Evolutionary conservation across 2,329 filamentous ascomycete species (phyloP), one percentile per base, ranked within the genome.

Genomic region (Cercospora nicotianae): DNA sequence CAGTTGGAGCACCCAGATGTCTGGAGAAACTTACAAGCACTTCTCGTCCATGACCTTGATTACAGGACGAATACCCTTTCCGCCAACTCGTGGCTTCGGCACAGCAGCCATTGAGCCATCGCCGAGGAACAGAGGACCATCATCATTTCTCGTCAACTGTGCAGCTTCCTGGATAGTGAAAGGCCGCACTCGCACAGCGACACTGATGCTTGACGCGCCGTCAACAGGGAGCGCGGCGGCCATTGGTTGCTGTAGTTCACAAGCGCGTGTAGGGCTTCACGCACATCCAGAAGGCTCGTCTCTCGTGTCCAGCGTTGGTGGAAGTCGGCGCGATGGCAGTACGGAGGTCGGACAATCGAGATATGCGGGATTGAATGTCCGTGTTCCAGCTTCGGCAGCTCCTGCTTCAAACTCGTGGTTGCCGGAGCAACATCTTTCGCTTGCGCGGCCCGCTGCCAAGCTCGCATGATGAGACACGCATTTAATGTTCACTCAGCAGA

Each of bases 41-140:
- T 92, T 91, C 78, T 97, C 94, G 77, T 99, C 96, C 63, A 99
- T 87, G 20, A 99, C 94, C 81, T 97, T 98, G 81, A 99, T 91
- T 63, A 99, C 93, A 1, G 92, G 90, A 75, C 94, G 87, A 66
- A 99, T 89, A 7, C 96, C 95, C 76, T 94, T 93, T 74, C 92
- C 89, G 69, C 90, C 88, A 33, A 97, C 86, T 77, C 94, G 96
- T 0, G 94, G 94, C 53, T 92, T 87, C 0, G 94, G 93, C 13
- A 87, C 90, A 57, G 88, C 91, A n/a, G 95, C 95, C 66, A 99
- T 85, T 18, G 94, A 98, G 68, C 95, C 95, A 79, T 99, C 95
- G 69, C 95, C 95, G n/a, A 99, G 87, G 78, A 99, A 99, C 42
- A 97, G 81, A 5, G 92, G 93, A 64, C 90, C 89, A 80, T 97